Base-by-base conservation (phyloP, 2,329 filamentous ascomycete genomes). In the Penicillium hesseltinei region DNA sequence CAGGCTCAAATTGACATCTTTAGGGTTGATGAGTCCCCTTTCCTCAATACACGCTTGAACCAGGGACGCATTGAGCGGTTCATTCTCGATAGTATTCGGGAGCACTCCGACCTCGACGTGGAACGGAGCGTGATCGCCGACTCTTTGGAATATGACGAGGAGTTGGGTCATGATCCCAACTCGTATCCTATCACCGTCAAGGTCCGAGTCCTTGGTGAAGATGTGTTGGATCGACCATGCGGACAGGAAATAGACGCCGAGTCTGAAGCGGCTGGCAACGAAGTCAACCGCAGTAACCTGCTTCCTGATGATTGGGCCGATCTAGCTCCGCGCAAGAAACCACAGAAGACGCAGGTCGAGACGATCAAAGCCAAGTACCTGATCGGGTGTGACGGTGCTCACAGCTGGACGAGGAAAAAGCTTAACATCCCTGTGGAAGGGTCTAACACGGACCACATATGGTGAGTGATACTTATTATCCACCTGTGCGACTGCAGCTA, bases 41-140 rank as follows among this genome's bases (percentile, higher is more conserved):
- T 88, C 62, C 83, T 84, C 54, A 82, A 90, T 67, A 82, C 85
- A 3, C 84, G 89, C 4, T 71, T 92, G 39, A 88, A 90, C 63
- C 88, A 91, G 72, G 88, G 87, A 3, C 82, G 87, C 1, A 84
- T 90, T 58, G 88, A 91, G 67, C 77, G 81, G 1, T 88, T 87
- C 68, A 86, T 89, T 63, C 76, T 88, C 0, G 85, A 88, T 60
- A 80, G 82, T 45, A 82, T 88, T 51, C 79, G 80, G 60, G 73
- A 82, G 52, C 71, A 82, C 64, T 82, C 80, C 3, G 79, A 81
- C 17, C 80, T 86, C 46, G 67, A 70, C 5, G 79, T 90, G 13
- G 86, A 89, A 63, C 79, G 86, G 4, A 82, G 81, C 0, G 80
- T 88, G 2, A 71, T 88, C 9, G 86, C 86, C 0, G 78, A 82